Conservation (phyloP, 2,329 filamentous ascomycete genomes). For the Sodiomyces alkalinus region DNA sequence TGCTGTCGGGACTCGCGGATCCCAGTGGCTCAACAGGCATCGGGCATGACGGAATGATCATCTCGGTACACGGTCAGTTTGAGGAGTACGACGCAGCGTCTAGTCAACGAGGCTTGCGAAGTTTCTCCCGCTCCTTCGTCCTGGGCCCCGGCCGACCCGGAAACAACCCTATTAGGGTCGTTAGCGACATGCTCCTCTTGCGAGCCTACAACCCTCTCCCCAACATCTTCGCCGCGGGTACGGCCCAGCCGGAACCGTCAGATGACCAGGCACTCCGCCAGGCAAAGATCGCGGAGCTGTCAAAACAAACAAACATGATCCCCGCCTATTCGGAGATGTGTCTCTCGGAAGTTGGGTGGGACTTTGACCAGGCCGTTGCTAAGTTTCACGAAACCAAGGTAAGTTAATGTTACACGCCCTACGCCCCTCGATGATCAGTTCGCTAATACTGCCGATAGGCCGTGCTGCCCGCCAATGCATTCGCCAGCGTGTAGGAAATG, state of each 20-base stretch:
- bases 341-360: constrained; percentile 64
- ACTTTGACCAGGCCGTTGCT: constrained; percentile 57
- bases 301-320: constrained; percentile 67
- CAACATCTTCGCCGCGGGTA: constrained; percentile 17
- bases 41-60: constrained; percentile 48
- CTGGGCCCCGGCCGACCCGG: constrained; percentile 59
- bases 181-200: constrained; percentile 65
- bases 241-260: constrained; percentile 12
- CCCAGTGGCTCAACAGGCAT: constrained; percentile 51
- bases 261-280: constrained; percentile 25
- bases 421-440: no score
- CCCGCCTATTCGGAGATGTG: constrained; percentile 68
- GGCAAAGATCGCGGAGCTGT: constrained; percentile 60
- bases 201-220: constrained; percentile 46
- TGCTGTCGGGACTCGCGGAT: constrained; percentile 56
- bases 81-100: constrained; percentile 51
- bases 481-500: constrained; percentile 12
- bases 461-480: constrained; percentile 33
- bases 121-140: constrained; percentile 70
- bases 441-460: constrained; percentile 13
- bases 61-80: constrained; percentile 73
- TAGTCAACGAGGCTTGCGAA: constrained; percentile 47
- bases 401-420: no score
- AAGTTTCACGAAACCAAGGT: constrained; percentile 68
- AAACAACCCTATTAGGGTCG: constrained; percentile 51